phyloP scores from a whole-genome alignment of 176 grass and related monocot species.

The Oryza glumipatula region DNA sequence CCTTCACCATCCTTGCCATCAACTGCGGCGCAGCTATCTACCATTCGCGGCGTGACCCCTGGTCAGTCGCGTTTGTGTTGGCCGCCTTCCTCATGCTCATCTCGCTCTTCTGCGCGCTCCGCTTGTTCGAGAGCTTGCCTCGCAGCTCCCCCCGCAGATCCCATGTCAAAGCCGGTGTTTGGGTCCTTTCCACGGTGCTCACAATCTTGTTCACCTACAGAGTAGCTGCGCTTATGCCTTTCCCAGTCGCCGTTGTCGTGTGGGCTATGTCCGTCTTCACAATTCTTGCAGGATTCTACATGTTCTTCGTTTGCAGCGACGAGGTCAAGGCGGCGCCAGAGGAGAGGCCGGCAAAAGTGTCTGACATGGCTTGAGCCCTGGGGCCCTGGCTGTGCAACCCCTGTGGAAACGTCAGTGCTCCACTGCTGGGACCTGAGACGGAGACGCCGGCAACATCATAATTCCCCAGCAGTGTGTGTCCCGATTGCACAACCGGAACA shows the following conservation, averaged over 20 bases:
- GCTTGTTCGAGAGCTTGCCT: constrained; percentile 24
- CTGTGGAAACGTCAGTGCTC: no score
- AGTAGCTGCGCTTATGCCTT: constrained; percentile 42
- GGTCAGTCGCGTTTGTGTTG: constrained; percentile 13
- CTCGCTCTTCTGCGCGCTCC: constrained; percentile 32
- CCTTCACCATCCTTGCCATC: no score
- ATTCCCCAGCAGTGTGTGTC: no score
- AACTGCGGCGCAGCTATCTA: constrained; percentile 36
- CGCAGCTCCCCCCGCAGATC: background rate
- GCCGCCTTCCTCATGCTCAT: constrained; percentile 23
- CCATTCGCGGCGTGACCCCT: constrained; percentile 20
- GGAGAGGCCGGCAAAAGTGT: background rate
- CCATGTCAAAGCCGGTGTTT: constrained; percentile 35
- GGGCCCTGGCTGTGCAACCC: no score
- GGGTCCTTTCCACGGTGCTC: constrained; percentile 32
- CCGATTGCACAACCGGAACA: no score
- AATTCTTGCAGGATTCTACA: constrained; percentile 24
- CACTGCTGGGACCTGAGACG: no score
- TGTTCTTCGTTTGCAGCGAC: constrained; percentile 41
- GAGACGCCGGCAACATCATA: no score
- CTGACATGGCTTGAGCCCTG: background rate
- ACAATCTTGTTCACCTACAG: constrained; percentile 45
- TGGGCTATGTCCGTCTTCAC: constrained; percentile 43
- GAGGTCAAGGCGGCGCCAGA: background rate
- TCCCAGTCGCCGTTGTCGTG: constrained; percentile 16